These are phyloP conservation scores for Collybia sordida DNA, from an alignment of 768 basidiomycete species.

Conservation along the genomic window DNA sequence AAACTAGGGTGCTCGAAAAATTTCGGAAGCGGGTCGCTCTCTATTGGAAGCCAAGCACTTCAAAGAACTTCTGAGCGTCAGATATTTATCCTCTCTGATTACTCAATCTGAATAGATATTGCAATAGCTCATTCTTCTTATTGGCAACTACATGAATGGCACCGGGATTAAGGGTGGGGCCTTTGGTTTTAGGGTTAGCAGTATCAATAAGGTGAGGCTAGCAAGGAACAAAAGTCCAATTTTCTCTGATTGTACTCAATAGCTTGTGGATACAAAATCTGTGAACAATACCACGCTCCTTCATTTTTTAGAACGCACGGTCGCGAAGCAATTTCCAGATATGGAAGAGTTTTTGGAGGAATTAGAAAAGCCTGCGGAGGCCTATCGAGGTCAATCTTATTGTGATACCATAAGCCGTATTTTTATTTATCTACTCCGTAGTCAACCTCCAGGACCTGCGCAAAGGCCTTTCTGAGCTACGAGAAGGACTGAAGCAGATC, in stretches of 20 bases:
- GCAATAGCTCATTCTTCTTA: conserved; percentile 79
- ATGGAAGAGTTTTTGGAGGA: conserved; percentile 91
- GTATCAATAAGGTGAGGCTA: conserved; percentile 84
- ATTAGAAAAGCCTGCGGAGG: conserved; percentile 85
- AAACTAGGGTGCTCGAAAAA: conserved; percentile 71
- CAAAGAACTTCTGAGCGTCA: conserved; percentile 85
- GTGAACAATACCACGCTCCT: conserved; percentile 91
- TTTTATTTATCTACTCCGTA: conserved; percentile 27
- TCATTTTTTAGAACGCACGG: conserved; percentile 90
- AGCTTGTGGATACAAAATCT: conserved; percentile 98
- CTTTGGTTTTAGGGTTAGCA: conserved; percentile 94
- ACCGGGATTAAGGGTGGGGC: conserved; percentile 95
- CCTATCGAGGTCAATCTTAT: conserved; percentile 73
- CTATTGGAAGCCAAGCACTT: conserved; percentile 83
- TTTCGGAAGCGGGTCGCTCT: conserved; percentile 78
- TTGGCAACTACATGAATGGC: conserved; percentile 99
- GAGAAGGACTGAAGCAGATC: conserved; percentile 76
- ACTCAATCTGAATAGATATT: neutral
- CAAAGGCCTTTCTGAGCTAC: conserved; percentile 69
- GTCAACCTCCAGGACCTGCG: conserved; percentile 87
- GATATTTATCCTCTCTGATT: conserved; percentile 15
- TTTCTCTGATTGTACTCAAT: neutral
- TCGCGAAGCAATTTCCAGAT: conserved; percentile 82
- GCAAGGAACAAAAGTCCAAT: neutral
- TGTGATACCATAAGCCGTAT: neutral